Evolutionary conservation across 345 rosid species (phyloP), one percentile per base, ranked within the genome.

Genomic region (Nephelium lappaceum): DNA sequence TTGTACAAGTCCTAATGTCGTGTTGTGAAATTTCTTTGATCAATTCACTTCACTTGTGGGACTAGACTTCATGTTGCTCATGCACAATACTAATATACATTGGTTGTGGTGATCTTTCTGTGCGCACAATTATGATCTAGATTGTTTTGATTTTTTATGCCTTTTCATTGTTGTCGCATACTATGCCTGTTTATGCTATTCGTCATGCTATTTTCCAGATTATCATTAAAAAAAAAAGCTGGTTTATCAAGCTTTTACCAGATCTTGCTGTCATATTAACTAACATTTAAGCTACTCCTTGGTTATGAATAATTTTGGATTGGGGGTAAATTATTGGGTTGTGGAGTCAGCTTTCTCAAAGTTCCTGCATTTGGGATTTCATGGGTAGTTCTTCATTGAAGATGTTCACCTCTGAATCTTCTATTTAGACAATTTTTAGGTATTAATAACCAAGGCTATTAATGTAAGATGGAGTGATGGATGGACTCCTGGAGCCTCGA

Each of bases 401-500:
- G 25, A 21, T 60, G 64, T 43, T 69, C 51, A 8, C 51, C 10
- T 23, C 5, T 45, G 72, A 14, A 69, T 71, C 6, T 41, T 42
- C 10, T 14, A 21, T 60, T 31, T 5, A 11, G 24, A 38, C 67
- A 39, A 14, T 27, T 3, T 15, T 21, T 73, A 61, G 67, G 1
- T 15, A 41, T 55, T 36, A 27, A 47, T 25, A 38, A 71, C 8
- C 16, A 9, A 60, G 31, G 69, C 6, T 12, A 47, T 18, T 45
- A 8, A 67, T 24, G 8, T 39, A 43, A 67, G 65, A 61, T 79
- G 88, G 91, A 88, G 92, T 31, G 51, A 7, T 45, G 51, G 12
- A 7, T 5, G 4, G 6, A 45, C 51, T 45, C 61, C 55, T 79
- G 88, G 91, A 88, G 92, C 89, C 81, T 86, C 85, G 89, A 91